Percentiles rank a stretch among this genome's conserved stretches.
Evolutionary conservation across 2,329 filamentous ascomycete genomes (phyloP).

Genomic region (Metarhizium robertsii): DNA sequence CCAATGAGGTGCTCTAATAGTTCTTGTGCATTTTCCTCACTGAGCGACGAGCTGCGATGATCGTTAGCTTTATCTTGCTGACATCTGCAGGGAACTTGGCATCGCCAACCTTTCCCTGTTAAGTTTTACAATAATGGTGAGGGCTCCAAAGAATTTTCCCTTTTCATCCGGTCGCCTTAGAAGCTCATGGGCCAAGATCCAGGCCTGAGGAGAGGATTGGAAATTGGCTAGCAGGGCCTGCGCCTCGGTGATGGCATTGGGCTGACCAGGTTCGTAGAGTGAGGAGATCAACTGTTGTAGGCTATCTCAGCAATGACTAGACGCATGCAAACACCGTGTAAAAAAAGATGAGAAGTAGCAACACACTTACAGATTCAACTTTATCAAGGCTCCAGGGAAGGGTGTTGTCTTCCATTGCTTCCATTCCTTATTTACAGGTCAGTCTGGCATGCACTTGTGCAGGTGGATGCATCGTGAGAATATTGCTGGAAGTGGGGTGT

Average conservation of each 20-base stretch:
- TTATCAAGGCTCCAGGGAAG: conserved; percentile 12
- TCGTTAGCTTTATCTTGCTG: neutral
- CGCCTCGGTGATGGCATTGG: conserved; percentile 37
- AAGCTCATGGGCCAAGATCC: conserved; percentile 74
- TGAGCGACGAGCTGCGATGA: conserved; percentile 36
- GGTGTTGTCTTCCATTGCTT: conserved; percentile 11
- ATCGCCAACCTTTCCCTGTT: conserved; percentile 68
- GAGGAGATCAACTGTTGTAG: conserved; percentile 35
- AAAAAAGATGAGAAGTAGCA: neutral
- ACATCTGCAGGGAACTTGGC: neutral
- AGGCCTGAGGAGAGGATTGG: conserved; percentile 72
- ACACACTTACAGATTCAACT: conserved; percentile 15
- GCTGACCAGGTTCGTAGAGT: conserved; percentile 42
- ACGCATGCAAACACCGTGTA: neutral
- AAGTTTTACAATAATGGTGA: conserved; percentile 89
- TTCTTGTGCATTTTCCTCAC: conserved; percentile 46
- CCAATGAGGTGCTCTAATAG: conserved; percentile 51
- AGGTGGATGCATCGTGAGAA: neutral
- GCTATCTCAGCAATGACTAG: conserved; percentile 5
- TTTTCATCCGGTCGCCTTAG: conserved; percentile 61
- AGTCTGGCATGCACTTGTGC: neutral
- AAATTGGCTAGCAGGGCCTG: conserved; percentile 71
- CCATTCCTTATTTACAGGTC: neutral
- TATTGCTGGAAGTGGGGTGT: neutral
- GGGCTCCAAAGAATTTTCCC: conserved; percentile 82